A percentile compares a stretch with the other conserved stretches of the same genome.
Conservation (phyloP, 768 basidiomycete species). For the Cyathus striatus region DNA sequence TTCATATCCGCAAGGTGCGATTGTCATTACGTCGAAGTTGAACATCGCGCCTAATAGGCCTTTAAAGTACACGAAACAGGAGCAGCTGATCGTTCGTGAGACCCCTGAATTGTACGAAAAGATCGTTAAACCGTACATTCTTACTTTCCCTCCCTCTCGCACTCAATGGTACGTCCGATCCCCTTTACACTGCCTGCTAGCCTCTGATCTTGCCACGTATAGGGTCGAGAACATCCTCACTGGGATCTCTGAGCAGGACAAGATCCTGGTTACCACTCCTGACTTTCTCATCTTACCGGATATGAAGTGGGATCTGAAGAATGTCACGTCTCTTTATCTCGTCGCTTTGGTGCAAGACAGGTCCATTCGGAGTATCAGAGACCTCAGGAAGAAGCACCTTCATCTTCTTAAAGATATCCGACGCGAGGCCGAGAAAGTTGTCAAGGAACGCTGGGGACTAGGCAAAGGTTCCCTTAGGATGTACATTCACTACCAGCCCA, state of each 20-base stretch:
- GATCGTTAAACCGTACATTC: conserved; percentile 77
- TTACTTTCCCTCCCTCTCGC: conserved; percentile 66
- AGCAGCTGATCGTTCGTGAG: conserved; percentile 69
- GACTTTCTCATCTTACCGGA: conserved; percentile 85
- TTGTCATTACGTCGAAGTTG: neutral
- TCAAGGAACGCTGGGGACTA: conserved; percentile 63
- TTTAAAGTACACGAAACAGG: conserved; percentile 71
- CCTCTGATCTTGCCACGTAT: too few relatives aligned
- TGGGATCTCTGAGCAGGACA: conserved; percentile 70
- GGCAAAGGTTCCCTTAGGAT: conserved; percentile 59
- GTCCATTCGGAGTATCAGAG: conserved; percentile 67
- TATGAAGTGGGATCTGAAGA: conserved; percentile 92
- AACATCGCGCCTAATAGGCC: neutral
- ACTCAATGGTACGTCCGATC: conserved; percentile 63
- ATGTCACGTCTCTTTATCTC: conserved; percentile 77
- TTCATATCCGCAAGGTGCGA: conserved; percentile 77
- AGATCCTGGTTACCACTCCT: conserved; percentile 59
- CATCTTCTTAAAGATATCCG: conserved; percentile 63
- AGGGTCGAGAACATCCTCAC: conserved; percentile 87
- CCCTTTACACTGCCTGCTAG: neutral
- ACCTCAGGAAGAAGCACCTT: conserved; percentile 63
- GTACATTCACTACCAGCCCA: conserved; percentile 94
- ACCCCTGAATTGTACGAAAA: conserved; percentile 71
- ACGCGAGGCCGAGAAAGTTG: conserved; percentile 45
- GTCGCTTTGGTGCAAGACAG: conserved; percentile 67